These are phyloP conservation scores for Leccinum ochraceum DNA, from an alignment of 768 basidiomycete genomes.

Conservation along the genomic window DNA sequence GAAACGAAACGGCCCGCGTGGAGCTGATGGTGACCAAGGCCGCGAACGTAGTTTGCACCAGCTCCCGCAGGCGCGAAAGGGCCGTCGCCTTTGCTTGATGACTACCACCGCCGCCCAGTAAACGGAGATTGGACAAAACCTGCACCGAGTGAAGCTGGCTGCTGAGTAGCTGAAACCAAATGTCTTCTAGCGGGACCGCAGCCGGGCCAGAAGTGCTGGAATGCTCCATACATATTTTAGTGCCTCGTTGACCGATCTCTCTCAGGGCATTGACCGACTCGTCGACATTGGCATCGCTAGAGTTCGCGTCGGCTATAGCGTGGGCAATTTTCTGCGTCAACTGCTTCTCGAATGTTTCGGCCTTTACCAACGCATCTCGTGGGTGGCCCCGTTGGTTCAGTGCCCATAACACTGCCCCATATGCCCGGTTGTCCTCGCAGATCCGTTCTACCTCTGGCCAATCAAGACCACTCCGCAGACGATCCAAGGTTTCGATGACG, in stretches of 20 bases:
- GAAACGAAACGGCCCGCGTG: conserved; percentile 81
- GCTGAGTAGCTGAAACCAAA: conserved; percentile 86
- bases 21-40: conserved; percentile 84
- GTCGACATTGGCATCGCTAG: conserved; percentile 27
- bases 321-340: conserved; percentile 48
- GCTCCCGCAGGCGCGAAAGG: conserved; percentile 59
- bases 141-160: conserved; percentile 84
- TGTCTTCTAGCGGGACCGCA: conserved; percentile 65
- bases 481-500: conserved; percentile 62
- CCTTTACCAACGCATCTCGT: conserved; percentile 63
- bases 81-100: conserved; percentile 23
- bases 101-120: conserved; percentile 23
- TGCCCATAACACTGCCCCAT: conserved; percentile 83
- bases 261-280: conserved; percentile 51
- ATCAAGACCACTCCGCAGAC: conserved; percentile 53
- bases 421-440: conserved; percentile 68
- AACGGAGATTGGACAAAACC: conserved; percentile 50
- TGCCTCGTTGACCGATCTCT: conserved; percentile 59
- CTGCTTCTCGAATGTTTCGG: conserved; percentile 56
- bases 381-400: conserved; percentile 64
- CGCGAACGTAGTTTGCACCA: conserved; percentile 84
- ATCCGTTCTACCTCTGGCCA: conserved; percentile 53
- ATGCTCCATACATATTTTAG: conserved; percentile 68
- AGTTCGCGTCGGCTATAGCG: conserved; percentile 29
- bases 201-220: conserved; percentile 47